A percentile compares a stretch with the other conserved stretches of the same genome.
These are phyloP conservation scores for Erodium maritimum DNA, from an alignment of 345 rosid species.

Conservation along the genomic window DNA sequence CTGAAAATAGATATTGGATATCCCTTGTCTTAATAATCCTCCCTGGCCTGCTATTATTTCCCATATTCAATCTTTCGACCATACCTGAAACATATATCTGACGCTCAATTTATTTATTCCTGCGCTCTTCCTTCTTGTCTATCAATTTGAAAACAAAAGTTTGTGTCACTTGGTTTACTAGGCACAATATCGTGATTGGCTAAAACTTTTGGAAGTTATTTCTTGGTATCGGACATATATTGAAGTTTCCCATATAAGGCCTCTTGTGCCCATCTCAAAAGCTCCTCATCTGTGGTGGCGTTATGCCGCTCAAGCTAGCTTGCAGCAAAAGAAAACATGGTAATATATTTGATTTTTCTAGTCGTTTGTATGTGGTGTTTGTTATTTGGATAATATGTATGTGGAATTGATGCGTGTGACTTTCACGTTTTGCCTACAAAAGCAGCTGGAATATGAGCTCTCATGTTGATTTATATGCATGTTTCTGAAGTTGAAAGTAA, in stretches of 20 bases:
- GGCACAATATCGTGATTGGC: slow-evolving; percentile 97
- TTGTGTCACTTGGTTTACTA: slow-evolving; percentile 13
- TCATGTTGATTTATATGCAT: not conserved
- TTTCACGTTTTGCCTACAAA: no score
- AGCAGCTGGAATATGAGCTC: not conserved
- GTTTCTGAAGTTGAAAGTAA: slow-evolving; percentile 16
- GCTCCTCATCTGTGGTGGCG: slow-evolving; percentile 77
- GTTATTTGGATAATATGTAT: no score
- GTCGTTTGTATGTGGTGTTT: no score
- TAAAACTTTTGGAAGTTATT: slow-evolving; percentile 81
- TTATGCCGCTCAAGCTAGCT: slow-evolving; percentile 76
- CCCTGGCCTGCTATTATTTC: not conserved
- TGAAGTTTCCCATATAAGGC: slow-evolving; percentile 90
- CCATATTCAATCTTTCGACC: not conserved
- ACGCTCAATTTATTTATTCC: no score
- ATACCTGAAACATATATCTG: no score
- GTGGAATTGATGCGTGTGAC: no score
- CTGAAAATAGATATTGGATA: not conserved
- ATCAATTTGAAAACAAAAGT: not conserved
- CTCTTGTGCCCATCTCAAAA: slow-evolving; percentile 57
- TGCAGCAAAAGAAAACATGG: slow-evolving; percentile 83
- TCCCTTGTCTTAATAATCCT: not conserved
- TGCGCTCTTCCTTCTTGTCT: not conserved
- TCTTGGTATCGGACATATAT: slow-evolving; percentile 68
- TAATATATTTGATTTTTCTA: slow-evolving; percentile 11